phyloP scores from a whole-genome alignment of 2,329 filamentous ascomycete genomes.

The Annulohypoxylon truncatum region DNA sequence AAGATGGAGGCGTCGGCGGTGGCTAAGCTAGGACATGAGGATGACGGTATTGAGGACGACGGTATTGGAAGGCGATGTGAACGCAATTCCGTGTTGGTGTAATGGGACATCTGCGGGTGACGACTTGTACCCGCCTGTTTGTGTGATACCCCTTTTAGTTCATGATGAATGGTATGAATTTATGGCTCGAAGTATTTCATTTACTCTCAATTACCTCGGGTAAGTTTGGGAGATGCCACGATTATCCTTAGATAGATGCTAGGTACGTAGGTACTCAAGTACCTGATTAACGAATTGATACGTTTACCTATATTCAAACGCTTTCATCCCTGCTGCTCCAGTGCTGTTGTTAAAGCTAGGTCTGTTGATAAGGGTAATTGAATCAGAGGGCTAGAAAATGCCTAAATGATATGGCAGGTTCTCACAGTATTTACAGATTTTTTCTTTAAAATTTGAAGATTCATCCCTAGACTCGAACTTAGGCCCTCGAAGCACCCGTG shows the following conservation, averaged over 20 bases:
- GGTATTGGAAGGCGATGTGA: neutral
- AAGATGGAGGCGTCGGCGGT: constrained; percentile 65
- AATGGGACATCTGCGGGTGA: constrained; percentile 1
- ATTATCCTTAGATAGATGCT: neutral
- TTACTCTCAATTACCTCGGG: neutral
- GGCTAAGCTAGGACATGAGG: constrained; percentile 47
- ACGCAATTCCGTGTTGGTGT: neutral
- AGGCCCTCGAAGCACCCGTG: too few species aligned
- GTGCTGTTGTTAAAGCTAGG: too few species aligned
- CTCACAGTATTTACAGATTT: too few species aligned
- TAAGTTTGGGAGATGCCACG: neutral
- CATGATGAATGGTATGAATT: constrained; percentile 21
- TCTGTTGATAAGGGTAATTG: too few species aligned
- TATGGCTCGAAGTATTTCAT: constrained; percentile 12
- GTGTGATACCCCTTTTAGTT: constrained; percentile 34
- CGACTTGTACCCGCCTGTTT: constrained; percentile 9
- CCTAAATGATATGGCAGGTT: too few species aligned
- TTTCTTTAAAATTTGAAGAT: too few species aligned
- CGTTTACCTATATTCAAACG: neutral
- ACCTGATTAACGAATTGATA: neutral
- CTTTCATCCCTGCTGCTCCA: too few species aligned
- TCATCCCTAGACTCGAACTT: neutral
- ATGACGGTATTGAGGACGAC: neutral
- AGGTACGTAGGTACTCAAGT: neutral
- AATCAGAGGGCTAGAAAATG: too few species aligned